Percentiles rank a stretch among this genome's conserved stretches.
Evolutionary conservation across 2,329 filamentous ascomycete genomes (phyloP).

Genomic region (Aspergillus persii): DNA sequence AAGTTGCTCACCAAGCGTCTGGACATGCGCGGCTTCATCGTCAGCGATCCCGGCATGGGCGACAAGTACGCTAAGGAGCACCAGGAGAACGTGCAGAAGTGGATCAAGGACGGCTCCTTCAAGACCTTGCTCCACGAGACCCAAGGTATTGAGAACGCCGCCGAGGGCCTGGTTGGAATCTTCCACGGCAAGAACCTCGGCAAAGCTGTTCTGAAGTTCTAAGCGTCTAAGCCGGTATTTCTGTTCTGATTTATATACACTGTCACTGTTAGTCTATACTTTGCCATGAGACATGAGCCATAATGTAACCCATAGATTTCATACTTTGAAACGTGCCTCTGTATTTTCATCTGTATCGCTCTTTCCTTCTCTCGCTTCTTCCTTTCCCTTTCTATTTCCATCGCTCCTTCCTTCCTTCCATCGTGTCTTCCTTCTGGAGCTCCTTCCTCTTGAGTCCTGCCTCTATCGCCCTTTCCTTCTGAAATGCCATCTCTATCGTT

Average conservation of each 20-base stretch:
- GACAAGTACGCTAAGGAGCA: constrained; percentile 67
- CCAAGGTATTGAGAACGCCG: constrained; percentile 73
- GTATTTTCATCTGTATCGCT: too few relatives aligned
- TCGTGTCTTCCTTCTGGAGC: too few relatives aligned
- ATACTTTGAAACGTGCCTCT: not conserved
- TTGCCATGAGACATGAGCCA: constrained; percentile 1
- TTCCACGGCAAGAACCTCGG: constrained; percentile 79
- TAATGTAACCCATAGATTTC: not conserved
- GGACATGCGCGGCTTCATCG: constrained; percentile 71
- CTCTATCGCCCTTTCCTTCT: too few relatives aligned
- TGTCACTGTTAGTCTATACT: not conserved
- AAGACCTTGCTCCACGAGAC: constrained; percentile 68
- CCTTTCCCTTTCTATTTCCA: too few relatives aligned
- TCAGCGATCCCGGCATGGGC: constrained; percentile 63
- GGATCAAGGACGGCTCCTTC: constrained; percentile 73
- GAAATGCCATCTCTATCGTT: too few relatives aligned
- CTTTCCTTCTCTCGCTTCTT: too few relatives aligned
- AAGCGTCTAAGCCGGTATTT: constrained; percentile 23
- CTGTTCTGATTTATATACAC: not conserved
- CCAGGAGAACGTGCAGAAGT: constrained; percentile 71
- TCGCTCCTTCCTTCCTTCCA: too few relatives aligned
- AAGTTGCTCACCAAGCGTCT: constrained; percentile 66
- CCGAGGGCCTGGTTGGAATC: constrained; percentile 72
- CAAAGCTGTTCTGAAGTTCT: constrained; percentile 74
- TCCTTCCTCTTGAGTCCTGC: too few relatives aligned